Conservation (phyloP, 139 green algal genomes). For the Coelastrella sp. region DNA sequence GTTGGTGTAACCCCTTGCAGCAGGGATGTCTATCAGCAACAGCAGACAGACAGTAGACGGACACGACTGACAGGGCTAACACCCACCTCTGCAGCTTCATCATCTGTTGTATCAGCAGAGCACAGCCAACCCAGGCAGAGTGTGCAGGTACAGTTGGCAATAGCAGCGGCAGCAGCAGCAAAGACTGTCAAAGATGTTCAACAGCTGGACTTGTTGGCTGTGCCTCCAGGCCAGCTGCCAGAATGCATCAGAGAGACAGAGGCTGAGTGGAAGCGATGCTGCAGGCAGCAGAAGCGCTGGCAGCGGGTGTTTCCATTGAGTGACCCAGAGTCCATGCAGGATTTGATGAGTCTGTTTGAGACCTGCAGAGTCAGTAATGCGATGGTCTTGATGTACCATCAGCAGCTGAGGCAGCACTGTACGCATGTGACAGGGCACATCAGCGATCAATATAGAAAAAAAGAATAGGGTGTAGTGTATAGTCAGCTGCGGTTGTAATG, state of each 20-base stretch:
- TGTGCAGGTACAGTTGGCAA: neutral
- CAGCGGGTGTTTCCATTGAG: slow-evolving; percentile 30
- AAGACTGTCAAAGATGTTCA: slow-evolving; percentile 26
- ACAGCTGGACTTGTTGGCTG: slow-evolving; percentile 19
- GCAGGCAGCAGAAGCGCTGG: slow-evolving; percentile 16
- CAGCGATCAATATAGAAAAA: no score
- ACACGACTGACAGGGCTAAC: slow-evolving; percentile 42
- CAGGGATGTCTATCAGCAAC: slow-evolving; percentile 13
- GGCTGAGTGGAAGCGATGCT: slow-evolving; percentile 30
- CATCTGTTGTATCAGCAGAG: neutral
- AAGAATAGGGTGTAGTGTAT: no score
- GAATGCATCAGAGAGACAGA: slow-evolving; percentile 43
- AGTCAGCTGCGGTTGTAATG: no score
- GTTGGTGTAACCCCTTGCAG: slow-evolving; percentile 52
- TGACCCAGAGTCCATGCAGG: neutral
- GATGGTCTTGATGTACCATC: slow-evolving; percentile 1
- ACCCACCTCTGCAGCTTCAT: neutral
- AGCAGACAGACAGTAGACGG: slow-evolving; percentile 25
- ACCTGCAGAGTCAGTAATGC: neutral
- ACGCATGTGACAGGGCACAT: no score
- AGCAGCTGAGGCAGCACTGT: neutral
- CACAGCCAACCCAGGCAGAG: neutral
- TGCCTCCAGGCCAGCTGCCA: slow-evolving; percentile 30
- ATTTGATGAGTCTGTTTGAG: slow-evolving; percentile 14
- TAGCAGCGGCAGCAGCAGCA: slow-evolving; percentile 12